A percentile compares a stretch with the other conserved stretches of the same genome.
Evolutionary conservation across 192 early-diverging fungal genomes (phyloP).

Genomic region (Backusella liffmaniae): DNA sequence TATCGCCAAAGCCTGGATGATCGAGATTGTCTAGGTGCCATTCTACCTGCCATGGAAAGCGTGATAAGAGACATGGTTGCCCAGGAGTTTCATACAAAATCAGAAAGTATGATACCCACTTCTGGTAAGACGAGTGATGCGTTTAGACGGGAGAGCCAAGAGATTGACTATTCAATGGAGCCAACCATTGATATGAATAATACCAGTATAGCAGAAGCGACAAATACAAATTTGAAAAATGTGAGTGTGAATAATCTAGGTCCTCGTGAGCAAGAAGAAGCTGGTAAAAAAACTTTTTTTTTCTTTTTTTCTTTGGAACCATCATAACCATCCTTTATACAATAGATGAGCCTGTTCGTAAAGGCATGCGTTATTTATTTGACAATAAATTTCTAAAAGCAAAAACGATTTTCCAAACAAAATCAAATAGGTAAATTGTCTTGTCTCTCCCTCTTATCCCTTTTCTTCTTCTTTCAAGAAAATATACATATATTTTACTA

Average conservation of each 20-base stretch:
- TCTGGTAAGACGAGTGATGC: not conserved
- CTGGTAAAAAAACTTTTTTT: slow-evolving; percentile 20
- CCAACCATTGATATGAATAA: slow-evolving; percentile 8
- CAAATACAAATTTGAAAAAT: slow-evolving; percentile 5
- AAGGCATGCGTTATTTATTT: slow-evolving; percentile 44
- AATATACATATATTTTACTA: not conserved
- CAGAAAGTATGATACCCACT: not conserved
- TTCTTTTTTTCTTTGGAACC: not conserved
- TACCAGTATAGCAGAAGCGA: not conserved
- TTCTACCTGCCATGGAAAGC: slow-evolving; percentile 7
- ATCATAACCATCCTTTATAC: not conserved
- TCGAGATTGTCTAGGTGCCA: slow-evolving; percentile 2
- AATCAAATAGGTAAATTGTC: slow-evolving; percentile 35
- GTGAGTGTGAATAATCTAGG: slow-evolving; percentile 28
- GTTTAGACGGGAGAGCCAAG: not conserved
- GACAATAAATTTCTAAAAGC: slow-evolving; percentile 52
- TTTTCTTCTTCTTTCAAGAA: not conserved
- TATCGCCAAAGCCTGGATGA: not conserved
- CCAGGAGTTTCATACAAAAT: not conserved
- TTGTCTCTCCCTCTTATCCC: not conserved
- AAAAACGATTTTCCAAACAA: slow-evolving; percentile 46
- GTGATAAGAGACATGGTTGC: not conserved
- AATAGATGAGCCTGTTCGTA: slow-evolving; percentile 24
- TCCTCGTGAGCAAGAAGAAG: slow-evolving; percentile 37
- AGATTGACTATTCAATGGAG: slow-evolving; percentile 19